Evolutionary conservation across 306 rosid species (phyloP).

Genomic region (Crotalaria pallida): DNA sequence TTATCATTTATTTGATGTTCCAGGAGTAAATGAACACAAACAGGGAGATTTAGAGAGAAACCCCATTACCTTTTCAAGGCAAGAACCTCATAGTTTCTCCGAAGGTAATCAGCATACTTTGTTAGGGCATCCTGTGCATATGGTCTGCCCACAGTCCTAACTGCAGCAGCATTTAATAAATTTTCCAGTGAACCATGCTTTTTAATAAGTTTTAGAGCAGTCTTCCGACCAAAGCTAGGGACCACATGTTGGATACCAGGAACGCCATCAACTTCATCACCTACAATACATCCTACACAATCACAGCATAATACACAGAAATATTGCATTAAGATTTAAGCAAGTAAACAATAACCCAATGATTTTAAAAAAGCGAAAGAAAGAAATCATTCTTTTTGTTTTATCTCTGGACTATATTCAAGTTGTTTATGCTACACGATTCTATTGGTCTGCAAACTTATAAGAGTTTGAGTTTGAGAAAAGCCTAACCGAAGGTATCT

Average conservation of each 20-base stretch:
- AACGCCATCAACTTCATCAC: slow-evolving; percentile 87
- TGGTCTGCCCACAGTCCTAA: slow-evolving; percentile 82
- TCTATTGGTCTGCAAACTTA: neutral
- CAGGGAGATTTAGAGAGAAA: slow-evolving; percentile 5
- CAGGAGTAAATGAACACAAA: neutral
- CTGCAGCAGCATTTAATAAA: slow-evolving; percentile 62
- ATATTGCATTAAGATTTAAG: neutral
- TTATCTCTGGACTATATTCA: neutral
- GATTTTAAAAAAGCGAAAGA: neutral
- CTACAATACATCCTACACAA: slow-evolving; percentile 70
- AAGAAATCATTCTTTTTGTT: neutral
- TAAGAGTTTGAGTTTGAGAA: neutral
- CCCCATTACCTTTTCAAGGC: slow-evolving; percentile 60
- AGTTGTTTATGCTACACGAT: slow-evolving; percentile 1
- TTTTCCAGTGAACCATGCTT: slow-evolving; percentile 85
- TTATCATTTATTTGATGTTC: neutral
- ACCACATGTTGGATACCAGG: slow-evolving; percentile 90
- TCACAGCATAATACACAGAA: slow-evolving; percentile 12
- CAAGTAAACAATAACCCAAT: neutral
- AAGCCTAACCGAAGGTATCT: neutral
- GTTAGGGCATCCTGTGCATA: slow-evolving; percentile 89
- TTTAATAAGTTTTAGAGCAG: slow-evolving; percentile 81
- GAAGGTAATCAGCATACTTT: slow-evolving; percentile 60
- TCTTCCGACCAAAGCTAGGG: slow-evolving; percentile 88
- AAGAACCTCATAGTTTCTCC: slow-evolving; percentile 76